Evolutionary conservation across 768 basidiomycete genomes (phyloP).

Genomic region (Trametes elegans): DNA sequence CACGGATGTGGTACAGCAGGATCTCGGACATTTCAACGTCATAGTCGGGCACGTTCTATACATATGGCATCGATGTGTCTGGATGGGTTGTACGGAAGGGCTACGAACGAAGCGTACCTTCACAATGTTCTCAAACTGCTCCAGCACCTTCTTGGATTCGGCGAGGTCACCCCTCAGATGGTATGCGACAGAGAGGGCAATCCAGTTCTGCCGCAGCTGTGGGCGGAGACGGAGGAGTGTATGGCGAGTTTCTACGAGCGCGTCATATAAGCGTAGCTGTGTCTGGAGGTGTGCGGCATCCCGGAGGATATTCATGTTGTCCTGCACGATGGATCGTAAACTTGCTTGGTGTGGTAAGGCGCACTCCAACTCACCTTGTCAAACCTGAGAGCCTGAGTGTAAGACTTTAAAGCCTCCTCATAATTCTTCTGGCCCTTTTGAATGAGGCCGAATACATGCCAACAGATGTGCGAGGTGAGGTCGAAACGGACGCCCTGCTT

Average conservation of each 20-base stretch:
- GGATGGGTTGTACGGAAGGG: background rate
- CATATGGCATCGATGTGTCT: constrained; percentile 7
- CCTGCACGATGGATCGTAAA: constrained; percentile 43
- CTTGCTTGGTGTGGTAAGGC: background rate
- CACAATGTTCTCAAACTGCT: constrained; percentile 66
- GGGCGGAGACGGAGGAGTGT: constrained; percentile 80
- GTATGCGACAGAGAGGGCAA: constrained; percentile 84
- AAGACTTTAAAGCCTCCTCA: constrained; percentile 91
- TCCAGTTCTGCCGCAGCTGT: constrained; percentile 84
- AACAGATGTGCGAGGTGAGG: constrained; percentile 88
- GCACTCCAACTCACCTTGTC: constrained; percentile 69
- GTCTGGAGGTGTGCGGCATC: constrained; percentile 89
- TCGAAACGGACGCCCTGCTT: constrained; percentile 82
- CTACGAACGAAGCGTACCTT: constrained; percentile 51
- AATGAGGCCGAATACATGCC: constrained; percentile 97
- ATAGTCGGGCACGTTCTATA: constrained; percentile 69
- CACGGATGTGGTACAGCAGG: constrained; percentile 68
- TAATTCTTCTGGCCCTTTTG: constrained; percentile 95
- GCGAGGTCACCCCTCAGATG: constrained; percentile 73
- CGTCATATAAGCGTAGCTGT: constrained; percentile 78
- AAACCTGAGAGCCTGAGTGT: constrained; percentile 82
- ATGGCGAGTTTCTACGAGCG: constrained; percentile 78
- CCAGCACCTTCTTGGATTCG: constrained; percentile 71
- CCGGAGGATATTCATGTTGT: constrained; percentile 90
- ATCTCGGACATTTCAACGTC: constrained; percentile 86